Base-by-base conservation (phyloP, 306 rosid genomes). In the Inga oerstediana region DNA sequence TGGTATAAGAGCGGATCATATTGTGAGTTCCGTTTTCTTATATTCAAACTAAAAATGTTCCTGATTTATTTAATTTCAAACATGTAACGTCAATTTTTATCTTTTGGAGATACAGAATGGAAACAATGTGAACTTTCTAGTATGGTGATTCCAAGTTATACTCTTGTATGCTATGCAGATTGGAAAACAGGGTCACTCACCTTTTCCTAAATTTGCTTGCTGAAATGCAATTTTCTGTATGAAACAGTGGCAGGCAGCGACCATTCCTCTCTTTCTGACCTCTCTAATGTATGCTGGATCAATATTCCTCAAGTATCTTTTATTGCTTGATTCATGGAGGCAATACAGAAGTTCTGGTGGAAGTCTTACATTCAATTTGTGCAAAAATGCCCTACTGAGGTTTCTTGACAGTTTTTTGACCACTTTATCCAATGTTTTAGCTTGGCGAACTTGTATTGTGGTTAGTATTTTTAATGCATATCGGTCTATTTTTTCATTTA, bases 191-290 rank as follows among this genome's bases (percentile, higher is more conserved):
- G 87, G 85, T 86, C 87, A 85, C 85, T 85, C 84, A 61, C 43
- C 35, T 76, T 61, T 77, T 90, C 81, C 88, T 88, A 88, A 87
- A 74, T 84, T 84, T 90, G 81, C 84, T 52, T 84, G 84, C 92
- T 91, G 89, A 87, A 90, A 91, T 89, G 67, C 80, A 54, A 80
- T 88, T 93, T 90, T 93, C 81, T 94, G 87, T 91, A 72, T 90
- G 94, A 88, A 93, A 88, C 97, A 97, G 99, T 92, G 98, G 99
- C 97, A 91, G 89, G 94, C 98, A 62, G 84, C 88, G 90, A 37
- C 88, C 77, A 80, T 93, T 83, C 99, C 98, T 79, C 89, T 96
- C 41, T 83, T 86, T 43, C 84, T 96, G 98, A 93, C 99, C 64
- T 91, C 90, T 81, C 82, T 93, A 54, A 84, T 96, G 93, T 96